A percentile compares a stretch with the other conserved stretches of the same genome.
These are phyloP conservation scores for Plenodomus tracheiphilus DNA, from an alignment of 2,329 filamentous ascomycete species.

Conservation along the genomic window DNA sequence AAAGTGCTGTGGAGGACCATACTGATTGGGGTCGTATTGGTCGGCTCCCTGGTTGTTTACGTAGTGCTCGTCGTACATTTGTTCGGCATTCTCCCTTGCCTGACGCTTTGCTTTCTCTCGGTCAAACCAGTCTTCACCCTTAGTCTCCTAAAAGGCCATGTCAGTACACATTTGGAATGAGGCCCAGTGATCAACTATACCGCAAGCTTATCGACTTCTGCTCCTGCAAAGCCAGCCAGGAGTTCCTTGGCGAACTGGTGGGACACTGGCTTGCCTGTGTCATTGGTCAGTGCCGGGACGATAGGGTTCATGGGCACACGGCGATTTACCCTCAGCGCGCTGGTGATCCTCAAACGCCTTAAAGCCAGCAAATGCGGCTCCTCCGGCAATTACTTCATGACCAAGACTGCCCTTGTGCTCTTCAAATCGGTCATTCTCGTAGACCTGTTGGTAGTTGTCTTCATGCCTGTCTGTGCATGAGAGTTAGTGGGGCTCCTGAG, in stretches of 20 bases:
- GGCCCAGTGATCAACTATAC: background rate
- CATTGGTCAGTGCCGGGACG: constrained; percentile 2
- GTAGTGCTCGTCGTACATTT: constrained; percentile 56
- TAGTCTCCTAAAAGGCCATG: constrained; percentile 67
- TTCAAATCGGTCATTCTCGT: constrained; percentile 50
- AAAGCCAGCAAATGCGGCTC: constrained; percentile 77
- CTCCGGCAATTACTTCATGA: constrained; percentile 76
- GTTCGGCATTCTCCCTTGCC: constrained; percentile 49
- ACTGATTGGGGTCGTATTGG: constrained; percentile 52
- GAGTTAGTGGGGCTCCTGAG: constrained; percentile 1
- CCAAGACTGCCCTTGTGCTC: constrained; percentile 65
- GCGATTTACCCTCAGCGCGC: constrained; percentile 63
- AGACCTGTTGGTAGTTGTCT: constrained; percentile 59
- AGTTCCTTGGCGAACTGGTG: constrained; percentile 80
- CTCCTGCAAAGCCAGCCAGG: constrained; percentile 71
- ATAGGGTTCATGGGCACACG: background rate
- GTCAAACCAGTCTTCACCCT: constrained; percentile 55
- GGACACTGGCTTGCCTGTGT: constrained; percentile 66
- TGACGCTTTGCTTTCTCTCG: constrained; percentile 52
- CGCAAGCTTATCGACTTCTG: constrained; percentile 58
- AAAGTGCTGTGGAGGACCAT: constrained; percentile 38
- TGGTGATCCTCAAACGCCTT: constrained; percentile 78
- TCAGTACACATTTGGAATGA: constrained; percentile 47
- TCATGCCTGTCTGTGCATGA: constrained; percentile 53
- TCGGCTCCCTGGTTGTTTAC: constrained; percentile 44